A percentile compares a stretch with the other conserved stretches of the same genome.
These are phyloP conservation scores for Syncephalastrum contaminatum DNA, from an alignment of 371 early-diverging fungal genomes.

Conservation along the genomic window DNA sequence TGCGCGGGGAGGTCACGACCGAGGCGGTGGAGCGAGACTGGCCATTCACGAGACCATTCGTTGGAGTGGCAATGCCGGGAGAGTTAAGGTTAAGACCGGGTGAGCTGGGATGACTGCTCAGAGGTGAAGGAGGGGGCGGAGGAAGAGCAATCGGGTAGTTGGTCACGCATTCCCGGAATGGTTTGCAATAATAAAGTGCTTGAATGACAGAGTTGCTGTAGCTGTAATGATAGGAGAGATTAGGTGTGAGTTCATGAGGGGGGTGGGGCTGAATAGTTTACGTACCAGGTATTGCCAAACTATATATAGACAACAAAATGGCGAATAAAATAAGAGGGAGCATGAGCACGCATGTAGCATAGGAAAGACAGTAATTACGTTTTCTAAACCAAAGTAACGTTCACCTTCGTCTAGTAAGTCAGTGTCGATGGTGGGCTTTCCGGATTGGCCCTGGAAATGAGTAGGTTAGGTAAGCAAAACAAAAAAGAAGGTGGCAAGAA, in stretches of 20 bases:
- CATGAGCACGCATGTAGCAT: not conserved
- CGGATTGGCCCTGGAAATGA: conserved; percentile 38
- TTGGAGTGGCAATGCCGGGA: not conserved
- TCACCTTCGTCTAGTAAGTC: conserved; percentile 55
- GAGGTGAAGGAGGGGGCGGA: conserved; percentile 29
- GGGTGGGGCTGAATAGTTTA: not conserved
- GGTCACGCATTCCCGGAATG: conserved; percentile 91
- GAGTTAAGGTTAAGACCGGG: not conserved
- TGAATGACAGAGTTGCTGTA: conserved; percentile 97
- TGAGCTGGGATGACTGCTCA: conserved; percentile 20
- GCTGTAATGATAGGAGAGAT: conserved; percentile 35
- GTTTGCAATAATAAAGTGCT: conserved; percentile 92
- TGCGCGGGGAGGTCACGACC: not conserved
- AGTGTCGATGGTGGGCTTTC: conserved; percentile 37
- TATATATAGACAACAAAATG: conserved; percentile 24
- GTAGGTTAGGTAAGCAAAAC: conserved; percentile 11
- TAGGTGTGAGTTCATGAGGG: conserved; percentile 4
- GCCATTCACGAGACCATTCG: not conserved
- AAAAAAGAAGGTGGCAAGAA: conserved; percentile 12
- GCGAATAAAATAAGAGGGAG: not conserved
- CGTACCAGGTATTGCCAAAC: conserved; percentile 92
- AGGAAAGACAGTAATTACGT: conserved; percentile 57
- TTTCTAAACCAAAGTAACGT: conserved; percentile 86
- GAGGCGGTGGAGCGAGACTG: not conserved
- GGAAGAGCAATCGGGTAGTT: conserved; percentile 54